phyloP scores from a whole-genome alignment of 306 rosid species.

The Echinosophora koreensis region DNA sequence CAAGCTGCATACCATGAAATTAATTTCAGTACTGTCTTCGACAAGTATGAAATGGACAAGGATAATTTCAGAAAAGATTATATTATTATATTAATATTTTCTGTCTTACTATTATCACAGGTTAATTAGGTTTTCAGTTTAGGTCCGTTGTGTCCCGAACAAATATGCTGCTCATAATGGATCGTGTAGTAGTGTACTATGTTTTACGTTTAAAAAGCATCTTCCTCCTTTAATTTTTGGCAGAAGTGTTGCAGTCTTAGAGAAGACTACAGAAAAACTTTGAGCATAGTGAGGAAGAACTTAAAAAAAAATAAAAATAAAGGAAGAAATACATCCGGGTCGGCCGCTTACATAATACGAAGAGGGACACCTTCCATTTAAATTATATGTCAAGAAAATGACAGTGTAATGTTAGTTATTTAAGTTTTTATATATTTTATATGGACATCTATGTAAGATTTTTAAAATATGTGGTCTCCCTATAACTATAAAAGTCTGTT shows the following conservation, averaged over 20 bases:
- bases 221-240: background rate
- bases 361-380: constrained; percentile 17
- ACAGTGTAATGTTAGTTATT: constrained; percentile 1
- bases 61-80: background rate
- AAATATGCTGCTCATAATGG: constrained; percentile 35
- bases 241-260: background rate
- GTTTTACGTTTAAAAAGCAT: background rate
- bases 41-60: constrained; percentile 2
- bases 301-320: background rate
- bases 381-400: constrained; percentile 8
- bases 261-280: background rate
- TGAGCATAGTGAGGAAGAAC: background rate
- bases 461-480: background rate
- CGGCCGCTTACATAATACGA: constrained; percentile 19
- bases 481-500: background rate
- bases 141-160: constrained; percentile 13
- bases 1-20: constrained; percentile 23
- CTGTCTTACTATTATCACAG: background rate
- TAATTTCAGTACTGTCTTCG: background rate
- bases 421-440: background rate
- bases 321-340: constrained; percentile 21
- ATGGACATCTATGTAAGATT: background rate
- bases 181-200: background rate
- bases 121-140: background rate
- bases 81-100: background rate